A percentile compares a stretch with the other conserved stretches of the same genome.
Conservation (phyloP, 1,284 basidiomycete species). For the Papiliotrema terrestris region DNA sequence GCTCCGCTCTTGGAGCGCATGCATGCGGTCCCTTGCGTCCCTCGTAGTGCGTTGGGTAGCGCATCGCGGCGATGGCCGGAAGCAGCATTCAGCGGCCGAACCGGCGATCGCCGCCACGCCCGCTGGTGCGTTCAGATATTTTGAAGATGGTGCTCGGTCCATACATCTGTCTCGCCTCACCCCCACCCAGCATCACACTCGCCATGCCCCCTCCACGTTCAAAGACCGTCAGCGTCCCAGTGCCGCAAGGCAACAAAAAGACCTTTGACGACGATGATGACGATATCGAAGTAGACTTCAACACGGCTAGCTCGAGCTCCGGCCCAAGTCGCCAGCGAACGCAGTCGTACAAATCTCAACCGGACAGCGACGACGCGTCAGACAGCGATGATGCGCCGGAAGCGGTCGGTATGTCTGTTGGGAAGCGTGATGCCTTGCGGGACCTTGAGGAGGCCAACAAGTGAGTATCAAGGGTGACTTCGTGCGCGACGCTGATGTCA, state of each 20-base stretch:
- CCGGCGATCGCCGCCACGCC: too few relatives aligned
- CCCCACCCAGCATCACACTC: too few relatives aligned
- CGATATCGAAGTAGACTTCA: background rate
- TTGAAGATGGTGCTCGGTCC: too few relatives aligned
- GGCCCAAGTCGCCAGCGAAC: background rate
- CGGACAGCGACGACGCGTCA: constrained; percentile 14
- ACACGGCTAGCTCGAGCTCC: background rate
- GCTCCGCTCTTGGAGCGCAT: too few relatives aligned
- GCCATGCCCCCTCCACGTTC: background rate
- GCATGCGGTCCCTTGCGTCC: too few relatives aligned
- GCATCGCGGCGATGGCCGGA: too few relatives aligned
- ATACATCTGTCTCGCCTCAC: too few relatives aligned
- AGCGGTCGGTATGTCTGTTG: constrained; percentile 26
- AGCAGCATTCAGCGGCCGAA: too few relatives aligned
- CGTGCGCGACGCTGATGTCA: background rate
- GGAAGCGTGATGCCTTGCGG: constrained; percentile 8
- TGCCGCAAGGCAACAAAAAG: constrained; percentile 1
- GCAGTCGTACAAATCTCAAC: background rate
- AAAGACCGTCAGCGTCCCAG: background rate
- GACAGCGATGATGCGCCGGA: constrained; percentile 40
- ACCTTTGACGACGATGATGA: constrained; percentile 4
- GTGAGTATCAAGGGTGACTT: constrained; percentile 14
- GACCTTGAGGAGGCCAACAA: constrained; percentile 8
- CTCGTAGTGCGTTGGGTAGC: too few relatives aligned
- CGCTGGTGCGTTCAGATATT: too few relatives aligned